Conservation (phyloP, 257 asterid genomes). For the Rehmannia glutinosa region DNA sequence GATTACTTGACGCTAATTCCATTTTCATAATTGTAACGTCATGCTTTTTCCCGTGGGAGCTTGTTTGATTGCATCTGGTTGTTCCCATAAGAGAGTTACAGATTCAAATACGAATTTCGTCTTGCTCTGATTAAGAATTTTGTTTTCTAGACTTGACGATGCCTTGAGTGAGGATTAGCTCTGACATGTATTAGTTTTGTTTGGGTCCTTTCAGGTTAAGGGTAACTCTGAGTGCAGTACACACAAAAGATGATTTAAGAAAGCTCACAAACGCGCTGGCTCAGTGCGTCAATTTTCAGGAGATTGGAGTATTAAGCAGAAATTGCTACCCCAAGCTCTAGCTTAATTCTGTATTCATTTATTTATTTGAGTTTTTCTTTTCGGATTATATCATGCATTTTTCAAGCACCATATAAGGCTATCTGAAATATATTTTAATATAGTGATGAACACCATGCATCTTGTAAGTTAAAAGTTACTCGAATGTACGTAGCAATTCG, state of each 20-base stretch:
- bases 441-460: no score
- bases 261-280: constrained; percentile 66
- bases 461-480: background rate
- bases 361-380: background rate
- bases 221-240: constrained; percentile 81
- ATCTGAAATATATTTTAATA: no score
- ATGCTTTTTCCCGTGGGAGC: no score
- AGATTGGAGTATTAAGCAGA: constrained; percentile 27
- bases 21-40: no score
- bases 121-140: no score
- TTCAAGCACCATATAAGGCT: background rate
- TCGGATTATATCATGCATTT: background rate
- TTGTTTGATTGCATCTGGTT: no score
- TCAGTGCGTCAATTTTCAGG: constrained; percentile 58
- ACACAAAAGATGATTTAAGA: constrained; percentile 69
- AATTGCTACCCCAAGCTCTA: constrained; percentile 47
- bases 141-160: no score
- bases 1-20: background rate
- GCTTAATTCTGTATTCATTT: background rate
- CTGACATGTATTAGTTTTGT: no score
- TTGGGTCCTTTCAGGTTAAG: constrained; percentile 54
- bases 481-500: no score
- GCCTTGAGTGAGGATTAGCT: no score
- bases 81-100: no score
- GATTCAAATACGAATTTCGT: no score